Conservation (phyloP, 768 basidiomycete species). For the Naganishia antarctica region DNA sequence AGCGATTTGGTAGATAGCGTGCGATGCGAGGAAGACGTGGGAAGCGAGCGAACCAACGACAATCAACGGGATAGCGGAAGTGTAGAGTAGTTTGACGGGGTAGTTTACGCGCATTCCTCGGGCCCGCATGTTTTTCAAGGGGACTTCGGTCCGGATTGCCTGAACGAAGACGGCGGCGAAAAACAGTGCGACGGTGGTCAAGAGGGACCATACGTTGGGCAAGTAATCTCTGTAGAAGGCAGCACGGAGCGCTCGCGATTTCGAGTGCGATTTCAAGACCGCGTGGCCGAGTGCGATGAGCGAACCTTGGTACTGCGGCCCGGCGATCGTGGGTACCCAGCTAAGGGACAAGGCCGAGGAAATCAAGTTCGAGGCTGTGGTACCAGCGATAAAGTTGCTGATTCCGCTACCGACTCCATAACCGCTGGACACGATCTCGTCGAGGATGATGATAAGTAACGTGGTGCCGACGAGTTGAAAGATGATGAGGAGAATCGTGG, state of each 20-base stretch:
- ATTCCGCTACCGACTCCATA: constrained; percentile 7
- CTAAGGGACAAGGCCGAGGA: constrained; percentile 11
- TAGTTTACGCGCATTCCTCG: constrained; percentile 20
- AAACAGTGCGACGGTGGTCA: constrained; percentile 9
- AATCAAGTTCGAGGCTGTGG: constrained; percentile 3
- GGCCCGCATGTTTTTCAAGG: constrained; percentile 14
- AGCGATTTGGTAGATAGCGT: not conserved
- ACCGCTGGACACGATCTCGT: constrained; percentile 12
- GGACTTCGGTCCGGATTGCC: constrained; percentile 10
- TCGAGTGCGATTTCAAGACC: constrained; percentile 11
- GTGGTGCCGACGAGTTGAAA: constrained; percentile 14
- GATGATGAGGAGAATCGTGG: constrained; percentile 11
- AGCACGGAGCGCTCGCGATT: not conserved
- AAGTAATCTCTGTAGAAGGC: constrained; percentile 15
- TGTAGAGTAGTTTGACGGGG: constrained; percentile 17
- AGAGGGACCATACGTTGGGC: constrained; percentile 10
- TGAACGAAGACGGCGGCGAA: constrained; percentile 2
- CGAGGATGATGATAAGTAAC: not conserved
- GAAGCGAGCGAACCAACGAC: constrained; percentile 10
- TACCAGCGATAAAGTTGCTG: constrained; percentile 19
- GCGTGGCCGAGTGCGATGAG: constrained; percentile 3
- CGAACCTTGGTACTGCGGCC: constrained; percentile 16
- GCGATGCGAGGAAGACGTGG: constrained; percentile 16
- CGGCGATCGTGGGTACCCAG: constrained; percentile 2
- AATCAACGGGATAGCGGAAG: constrained; percentile 6